Percentiles rank a stretch among this genome's conserved stretches.
phyloP scores from a whole-genome alignment of 768 basidiomycete species.

The Kwoniella europaea region DNA sequence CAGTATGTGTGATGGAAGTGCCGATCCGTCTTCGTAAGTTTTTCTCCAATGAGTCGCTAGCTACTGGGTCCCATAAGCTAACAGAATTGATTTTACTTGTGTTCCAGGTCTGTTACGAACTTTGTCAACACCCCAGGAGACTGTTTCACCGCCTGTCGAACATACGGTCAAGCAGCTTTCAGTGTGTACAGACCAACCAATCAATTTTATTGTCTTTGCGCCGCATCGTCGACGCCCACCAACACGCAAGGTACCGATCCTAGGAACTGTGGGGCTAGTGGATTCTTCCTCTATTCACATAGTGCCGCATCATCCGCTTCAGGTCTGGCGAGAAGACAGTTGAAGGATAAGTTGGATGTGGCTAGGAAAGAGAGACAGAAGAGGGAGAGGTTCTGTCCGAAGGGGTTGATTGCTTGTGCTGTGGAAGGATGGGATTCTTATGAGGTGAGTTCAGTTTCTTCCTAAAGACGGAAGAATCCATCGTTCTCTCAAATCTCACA shows the following conservation, averaged over 20 bases:
- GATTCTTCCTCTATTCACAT: conserved; percentile 12
- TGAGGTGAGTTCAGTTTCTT: conserved; percentile 11
- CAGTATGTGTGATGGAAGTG: not conserved
- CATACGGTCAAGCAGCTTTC: conserved; percentile 1
- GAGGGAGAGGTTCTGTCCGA: conserved; percentile 5
- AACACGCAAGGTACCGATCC: not conserved
- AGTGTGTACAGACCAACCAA: not conserved
- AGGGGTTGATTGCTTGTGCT: conserved; percentile 12
- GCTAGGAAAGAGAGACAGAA: conserved; percentile 7
- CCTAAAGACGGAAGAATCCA: too few species aligned
- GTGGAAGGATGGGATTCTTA: conserved; percentile 10
- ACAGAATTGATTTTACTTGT: too few species aligned
- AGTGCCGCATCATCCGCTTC: conserved; percentile 10
- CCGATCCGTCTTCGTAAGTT: conserved; percentile 1
- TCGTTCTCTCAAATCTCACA: too few species aligned
- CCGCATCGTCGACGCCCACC: not conserved
- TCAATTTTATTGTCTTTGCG: not conserved
- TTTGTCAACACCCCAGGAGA: not conserved
- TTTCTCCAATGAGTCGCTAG: not conserved
- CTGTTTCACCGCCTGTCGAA: not conserved
- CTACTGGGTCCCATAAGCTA: not conserved
- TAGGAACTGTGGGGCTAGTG: not conserved
- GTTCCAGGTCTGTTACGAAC: not conserved
- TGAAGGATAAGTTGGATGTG: not conserved
- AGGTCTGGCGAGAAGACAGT: conserved; percentile 11